Percentiles rank a stretch among this genome's conserved stretches.
These are phyloP conservation scores for Platanus orientalis DNA, from an alignment of 164 flowering plant genomes.

Conservation along the genomic window DNA sequence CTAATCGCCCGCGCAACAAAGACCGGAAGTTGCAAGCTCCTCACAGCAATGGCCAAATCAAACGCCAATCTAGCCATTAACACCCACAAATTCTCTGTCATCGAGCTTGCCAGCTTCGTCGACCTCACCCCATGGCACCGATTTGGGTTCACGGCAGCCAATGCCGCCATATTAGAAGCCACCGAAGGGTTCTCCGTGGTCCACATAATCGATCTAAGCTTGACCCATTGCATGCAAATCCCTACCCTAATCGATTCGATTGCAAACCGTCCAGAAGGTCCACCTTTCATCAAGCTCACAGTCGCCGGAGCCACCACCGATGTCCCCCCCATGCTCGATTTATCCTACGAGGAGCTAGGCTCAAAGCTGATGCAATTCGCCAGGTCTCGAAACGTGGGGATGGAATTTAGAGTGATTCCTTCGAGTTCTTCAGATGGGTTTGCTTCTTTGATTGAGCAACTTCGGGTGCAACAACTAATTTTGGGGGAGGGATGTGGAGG, in stretches of 20 bases:
- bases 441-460: slow-evolving; percentile 54
- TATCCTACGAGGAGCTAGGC: slow-evolving; percentile 76
- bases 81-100: slow-evolving; percentile 59
- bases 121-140: slow-evolving; percentile 95
- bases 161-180: slow-evolving; percentile 67
- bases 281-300: slow-evolving; percentile 65
- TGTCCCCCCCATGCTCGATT: slow-evolving; percentile 62
- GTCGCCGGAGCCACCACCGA: slow-evolving; percentile 42
- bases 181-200: slow-evolving; percentile 53
- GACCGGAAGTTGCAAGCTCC: slow-evolving; percentile 54
- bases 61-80: slow-evolving; percentile 18
- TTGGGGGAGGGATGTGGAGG: slow-evolving; percentile 13
- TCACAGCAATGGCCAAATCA: slow-evolving; percentile 43
- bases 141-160: slow-evolving; percentile 92
- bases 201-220: slow-evolving; percentile 78
- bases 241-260: slow-evolving; percentile 86
- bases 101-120: slow-evolving; percentile 75
- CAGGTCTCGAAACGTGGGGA: slow-evolving; percentile 45
- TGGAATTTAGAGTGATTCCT: slow-evolving; percentile 68
- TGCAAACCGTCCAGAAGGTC: slow-evolving; percentile 47
- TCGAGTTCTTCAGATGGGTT: slow-evolving; percentile 66
- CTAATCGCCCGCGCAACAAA: slow-evolving; percentile 69
- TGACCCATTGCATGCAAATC: slow-evolving; percentile 93
- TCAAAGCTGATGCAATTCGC: slow-evolving; percentile 64
- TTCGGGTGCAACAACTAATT: slow-evolving; percentile 38